Conservation (phyloP, 805 yeast species). For the Nakazawaea sp. region DNA sequence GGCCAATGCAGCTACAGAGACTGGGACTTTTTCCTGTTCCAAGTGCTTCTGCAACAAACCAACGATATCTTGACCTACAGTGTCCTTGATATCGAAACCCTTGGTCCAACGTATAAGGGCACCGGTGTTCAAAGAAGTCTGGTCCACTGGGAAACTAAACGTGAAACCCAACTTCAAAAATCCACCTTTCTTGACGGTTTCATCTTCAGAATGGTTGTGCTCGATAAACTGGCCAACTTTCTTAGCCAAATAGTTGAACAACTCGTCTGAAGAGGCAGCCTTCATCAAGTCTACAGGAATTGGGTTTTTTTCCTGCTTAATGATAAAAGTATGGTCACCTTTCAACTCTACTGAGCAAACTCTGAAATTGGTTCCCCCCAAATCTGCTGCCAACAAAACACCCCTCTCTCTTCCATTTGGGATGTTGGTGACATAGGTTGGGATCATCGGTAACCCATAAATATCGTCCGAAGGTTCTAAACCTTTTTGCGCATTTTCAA, state of each 20-base stretch:
- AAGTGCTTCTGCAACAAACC: conserved; percentile 62
- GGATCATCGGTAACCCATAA: conserved; percentile 80
- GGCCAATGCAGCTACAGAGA: conserved; percentile 78
- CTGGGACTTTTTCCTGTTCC: conserved; percentile 52
- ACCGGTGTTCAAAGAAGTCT: conserved; percentile 74
- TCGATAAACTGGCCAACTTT: conserved; percentile 60
- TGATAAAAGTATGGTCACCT: conserved; percentile 72
- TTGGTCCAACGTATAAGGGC: conserved; percentile 92
- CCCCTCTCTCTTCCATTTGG: conserved; percentile 88
- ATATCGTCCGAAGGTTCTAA: conserved; percentile 34
- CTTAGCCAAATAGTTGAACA: conserved; percentile 70
- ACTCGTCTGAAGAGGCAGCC: conserved; percentile 53
- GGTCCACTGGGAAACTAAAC: conserved; percentile 88
- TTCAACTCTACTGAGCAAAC: conserved; percentile 79
- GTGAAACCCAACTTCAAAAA: conserved; percentile 82
- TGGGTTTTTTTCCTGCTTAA: conserved; percentile 70
- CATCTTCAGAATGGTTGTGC: conserved; percentile 52
- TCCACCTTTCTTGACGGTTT: conserved; percentile 17
- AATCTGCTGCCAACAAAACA: conserved; percentile 79
- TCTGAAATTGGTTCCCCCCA: conserved; percentile 95
- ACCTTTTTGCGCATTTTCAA: conserved; percentile 56
- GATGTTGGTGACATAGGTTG: conserved; percentile 76
- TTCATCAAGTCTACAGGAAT: conserved; percentile 74
- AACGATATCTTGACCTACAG: conserved; percentile 81
- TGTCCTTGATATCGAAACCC: conserved; percentile 83